Evolutionary conservation across 2,329 filamentous ascomycete species (phyloP), one percentile per base, ranked within the genome.

Genomic region (Colletotrichum tabaci): DNA sequence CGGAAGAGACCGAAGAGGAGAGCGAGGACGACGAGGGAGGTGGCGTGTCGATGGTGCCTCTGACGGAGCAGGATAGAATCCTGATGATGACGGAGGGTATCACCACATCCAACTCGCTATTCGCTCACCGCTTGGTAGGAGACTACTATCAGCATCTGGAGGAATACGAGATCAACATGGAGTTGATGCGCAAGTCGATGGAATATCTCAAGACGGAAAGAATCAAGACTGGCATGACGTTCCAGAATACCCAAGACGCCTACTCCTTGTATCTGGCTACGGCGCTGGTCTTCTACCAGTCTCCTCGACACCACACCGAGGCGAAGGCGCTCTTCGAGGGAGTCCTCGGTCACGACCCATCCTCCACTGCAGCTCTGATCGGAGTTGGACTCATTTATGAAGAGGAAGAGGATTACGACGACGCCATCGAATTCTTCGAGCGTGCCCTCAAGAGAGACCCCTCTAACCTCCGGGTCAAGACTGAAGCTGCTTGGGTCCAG

Each of bases 401-500:
- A 80, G 96, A 98, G 76, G 95, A 98, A 74, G 93, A 98, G 77
- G 93, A 98, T 74, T 98, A 94, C 77, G 86, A 89, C 57, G 88
- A 94, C 77, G 96, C 97, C 0, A 90, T 95, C 49, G 89, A 92
- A 38, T 98, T 97, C 77, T 84, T 99, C 15, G 88, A 88, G 49
- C 89, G 94, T 74, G 96, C 96, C 1, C 80, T 97, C 35, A 80
- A 91, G 74, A 89, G 93, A 30, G 94, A 98, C 77, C 84, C 87
- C 2, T 84, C 85, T 13, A 98, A 98, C 75, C 85, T 95, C 23
- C 92, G 91, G 40, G 92, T 99, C 53, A 92, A 90, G 66, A 92
- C 93, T 18, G 97, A 99, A 81, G 90, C 94, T 21, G 96, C 95
- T 1, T 99, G 96, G 96, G 95, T 96, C 74, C 94, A 93, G 78